These are phyloP conservation scores for Bruguiera sexangula DNA, from an alignment of 345 rosid species.

Conservation along the genomic window DNA sequence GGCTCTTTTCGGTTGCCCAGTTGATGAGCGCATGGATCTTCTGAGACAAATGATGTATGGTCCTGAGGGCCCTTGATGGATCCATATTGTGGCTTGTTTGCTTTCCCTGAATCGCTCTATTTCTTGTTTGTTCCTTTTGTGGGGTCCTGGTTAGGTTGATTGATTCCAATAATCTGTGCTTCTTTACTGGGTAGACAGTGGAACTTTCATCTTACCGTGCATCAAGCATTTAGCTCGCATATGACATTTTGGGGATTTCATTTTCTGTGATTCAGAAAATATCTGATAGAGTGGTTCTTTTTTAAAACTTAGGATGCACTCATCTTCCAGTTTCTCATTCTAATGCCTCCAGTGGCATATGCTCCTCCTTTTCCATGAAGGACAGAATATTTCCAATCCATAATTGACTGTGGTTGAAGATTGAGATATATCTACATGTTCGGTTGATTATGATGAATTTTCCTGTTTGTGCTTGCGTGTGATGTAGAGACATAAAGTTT, in stretches of 20 bases:
- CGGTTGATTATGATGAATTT: too few relatives aligned
- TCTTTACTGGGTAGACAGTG: neutral
- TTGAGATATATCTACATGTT: too few relatives aligned
- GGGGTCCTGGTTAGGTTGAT: neutral
- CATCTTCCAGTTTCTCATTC: too few relatives aligned
- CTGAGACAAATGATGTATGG: constrained; percentile 25
- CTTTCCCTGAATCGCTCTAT: neutral
- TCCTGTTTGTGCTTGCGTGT: too few relatives aligned
- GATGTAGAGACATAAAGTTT: too few relatives aligned
- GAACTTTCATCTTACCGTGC: neutral
- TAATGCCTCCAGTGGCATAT: too few relatives aligned
- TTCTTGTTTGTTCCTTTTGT: neutral
- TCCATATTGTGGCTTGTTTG: neutral
- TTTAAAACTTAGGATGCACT: too few relatives aligned
- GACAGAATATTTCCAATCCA: too few relatives aligned
- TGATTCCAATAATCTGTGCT: neutral
- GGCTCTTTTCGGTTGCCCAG: constrained; percentile 22
- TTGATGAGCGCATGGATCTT: constrained; percentile 19
- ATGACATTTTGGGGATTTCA: neutral
- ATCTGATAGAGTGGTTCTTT: too few relatives aligned
- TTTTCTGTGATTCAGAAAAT: too few relatives aligned
- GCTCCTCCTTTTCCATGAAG: too few relatives aligned
- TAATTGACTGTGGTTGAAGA: too few relatives aligned
- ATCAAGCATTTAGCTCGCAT: neutral
- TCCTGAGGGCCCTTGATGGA: constrained; percentile 7